A percentile compares a stretch with the other conserved stretches of the same genome.
These are phyloP conservation scores for Xylaria sp. DNA, from an alignment of 2,329 filamentous ascomycete species.

Conservation along the genomic window DNA sequence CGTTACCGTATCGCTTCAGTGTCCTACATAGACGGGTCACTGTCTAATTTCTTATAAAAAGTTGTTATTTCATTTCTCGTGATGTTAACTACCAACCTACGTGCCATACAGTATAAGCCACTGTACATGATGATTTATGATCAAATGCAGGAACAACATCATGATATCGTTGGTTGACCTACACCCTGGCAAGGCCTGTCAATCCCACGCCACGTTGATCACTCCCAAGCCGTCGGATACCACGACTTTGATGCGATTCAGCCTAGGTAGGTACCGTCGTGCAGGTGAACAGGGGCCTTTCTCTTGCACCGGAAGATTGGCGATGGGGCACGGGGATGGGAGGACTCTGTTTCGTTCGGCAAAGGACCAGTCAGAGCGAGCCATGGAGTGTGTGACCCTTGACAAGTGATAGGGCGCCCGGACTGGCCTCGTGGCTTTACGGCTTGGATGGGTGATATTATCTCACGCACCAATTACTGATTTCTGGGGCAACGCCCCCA, in stretches of 20 bases:
- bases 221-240: conserved; percentile 38
- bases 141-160: conserved; percentile 29
- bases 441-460: conserved; percentile 35
- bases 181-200: conserved; percentile 13
- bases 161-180: conserved; percentile 12
- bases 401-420: conserved; percentile 1
- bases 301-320: conserved; percentile 15
- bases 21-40: too few species aligned
- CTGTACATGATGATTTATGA: background rate
- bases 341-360: conserved; percentile 30
- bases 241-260: conserved; percentile 13
- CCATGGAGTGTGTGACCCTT: conserved; percentile 10
- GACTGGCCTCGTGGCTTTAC: conserved; percentile 29
- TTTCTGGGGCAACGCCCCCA: conserved; percentile 31
- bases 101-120: background rate
- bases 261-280: conserved; percentile 5
- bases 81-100: background rate
- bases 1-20: background rate
- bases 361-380: conserved; percentile 36
- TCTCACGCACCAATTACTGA: conserved; percentile 26
- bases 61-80: conserved; percentile 14
- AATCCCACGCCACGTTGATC: conserved; percentile 36
- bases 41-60: conserved; percentile 15
- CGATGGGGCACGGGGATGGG: conserved; percentile 4
- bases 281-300: background rate